phyloP scores from a whole-genome alignment of 2,329 filamentous ascomycete species.

The Helminthosporium solani region DNA sequence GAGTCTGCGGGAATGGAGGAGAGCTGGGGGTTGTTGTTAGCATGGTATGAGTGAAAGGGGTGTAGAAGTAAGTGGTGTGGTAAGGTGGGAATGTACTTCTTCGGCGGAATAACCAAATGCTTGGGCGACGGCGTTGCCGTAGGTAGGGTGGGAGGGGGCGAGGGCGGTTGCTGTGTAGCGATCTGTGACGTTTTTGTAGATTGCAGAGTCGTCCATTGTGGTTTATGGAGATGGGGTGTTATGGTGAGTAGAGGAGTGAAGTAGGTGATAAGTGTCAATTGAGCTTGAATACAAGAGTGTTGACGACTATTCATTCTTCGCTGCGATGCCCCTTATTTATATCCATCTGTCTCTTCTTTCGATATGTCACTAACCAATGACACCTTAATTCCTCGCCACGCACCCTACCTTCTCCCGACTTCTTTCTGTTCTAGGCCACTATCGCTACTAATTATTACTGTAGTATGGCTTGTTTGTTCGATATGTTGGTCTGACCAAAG shows the following conservation, averaged over 20 bases:
- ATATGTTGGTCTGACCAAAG: not conserved
- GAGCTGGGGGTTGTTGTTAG: conserved; percentile 34
- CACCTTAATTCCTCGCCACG: too few species aligned
- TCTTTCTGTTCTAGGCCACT: too few species aligned
- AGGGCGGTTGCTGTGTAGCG: conserved; percentile 15
- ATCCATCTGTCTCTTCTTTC: not conserved
- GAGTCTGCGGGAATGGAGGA: conserved; percentile 48
- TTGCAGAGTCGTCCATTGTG: conserved; percentile 7
- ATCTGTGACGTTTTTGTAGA: conserved; percentile 13
- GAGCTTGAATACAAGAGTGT: not conserved
- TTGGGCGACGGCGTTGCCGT: conserved; percentile 12
- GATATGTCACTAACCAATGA: conserved; percentile 1
- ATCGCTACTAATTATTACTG: too few species aligned
- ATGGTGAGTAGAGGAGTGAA: not conserved
- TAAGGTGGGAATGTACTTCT: conserved; percentile 27
- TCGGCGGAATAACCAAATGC: conserved; percentile 37
- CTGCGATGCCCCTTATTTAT: not conserved
- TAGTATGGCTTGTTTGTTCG: too few species aligned
- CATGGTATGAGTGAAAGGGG: not conserved
- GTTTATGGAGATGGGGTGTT: not conserved
- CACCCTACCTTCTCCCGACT: too few species aligned
- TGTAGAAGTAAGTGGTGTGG: not conserved
- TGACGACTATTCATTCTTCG: too few species aligned
- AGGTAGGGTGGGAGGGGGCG: not conserved
- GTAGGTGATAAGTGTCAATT: not conserved